These are phyloP conservation scores for Chlamydomonas asymmetrica DNA, from an alignment of 139 green algal species.

Conservation along the genomic window DNA sequence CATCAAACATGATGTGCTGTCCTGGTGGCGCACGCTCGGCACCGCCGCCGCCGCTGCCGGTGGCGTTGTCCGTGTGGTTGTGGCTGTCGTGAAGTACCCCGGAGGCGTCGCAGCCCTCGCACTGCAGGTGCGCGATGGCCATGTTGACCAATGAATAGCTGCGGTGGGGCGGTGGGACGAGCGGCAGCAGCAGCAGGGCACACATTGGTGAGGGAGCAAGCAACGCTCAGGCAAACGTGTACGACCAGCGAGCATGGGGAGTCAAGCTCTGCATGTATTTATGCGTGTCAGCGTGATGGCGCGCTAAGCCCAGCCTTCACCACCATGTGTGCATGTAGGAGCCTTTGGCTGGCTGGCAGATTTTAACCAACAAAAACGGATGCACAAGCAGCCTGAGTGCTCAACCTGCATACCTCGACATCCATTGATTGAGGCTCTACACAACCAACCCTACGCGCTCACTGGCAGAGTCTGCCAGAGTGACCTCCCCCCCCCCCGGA, in stretches of 20 bases:
- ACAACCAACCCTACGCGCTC: not conserved
- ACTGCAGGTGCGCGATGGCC: slow-evolving; percentile 70
- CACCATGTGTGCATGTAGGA: not conserved
- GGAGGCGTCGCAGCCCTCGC: slow-evolving; percentile 33
- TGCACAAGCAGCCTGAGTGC: not conserved
- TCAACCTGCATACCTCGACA: not conserved
- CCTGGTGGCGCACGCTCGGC: too few relatives aligned
- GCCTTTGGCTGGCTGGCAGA: not conserved
- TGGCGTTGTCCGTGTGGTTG: too few relatives aligned
- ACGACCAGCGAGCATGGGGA: slow-evolving; percentile 7
- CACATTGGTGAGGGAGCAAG: slow-evolving; percentile 39
- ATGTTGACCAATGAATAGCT: slow-evolving; percentile 79
- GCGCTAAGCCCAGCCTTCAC: not conserved
- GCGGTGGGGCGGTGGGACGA: too few relatives aligned
- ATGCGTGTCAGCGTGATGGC: not conserved
- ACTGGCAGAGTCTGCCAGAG: too few relatives aligned
- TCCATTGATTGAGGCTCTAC: not conserved
- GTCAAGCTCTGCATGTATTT: not conserved
- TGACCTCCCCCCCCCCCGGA: too few relatives aligned
- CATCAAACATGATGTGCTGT: too few relatives aligned
- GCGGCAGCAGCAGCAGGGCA: too few relatives aligned
- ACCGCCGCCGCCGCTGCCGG: not conserved
- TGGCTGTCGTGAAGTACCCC: too few relatives aligned
- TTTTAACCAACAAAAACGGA: not conserved
- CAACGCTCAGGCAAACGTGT: too few relatives aligned